Conservation (phyloP, 345 rosid species). For the Durio zibethinus region DNA sequence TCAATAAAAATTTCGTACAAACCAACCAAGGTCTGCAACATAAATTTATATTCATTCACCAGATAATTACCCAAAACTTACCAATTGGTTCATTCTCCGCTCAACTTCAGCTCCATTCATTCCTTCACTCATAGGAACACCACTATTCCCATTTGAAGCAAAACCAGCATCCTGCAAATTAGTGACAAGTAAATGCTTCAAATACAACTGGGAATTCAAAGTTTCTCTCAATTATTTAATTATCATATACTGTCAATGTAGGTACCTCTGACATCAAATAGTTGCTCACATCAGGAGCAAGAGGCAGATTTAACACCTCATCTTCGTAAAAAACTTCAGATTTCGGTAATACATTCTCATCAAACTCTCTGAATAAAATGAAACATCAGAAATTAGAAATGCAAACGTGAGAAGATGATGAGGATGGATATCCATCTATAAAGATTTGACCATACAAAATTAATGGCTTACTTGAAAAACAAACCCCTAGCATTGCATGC, state of each 20-base stretch:
- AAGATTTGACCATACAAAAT: constrained; percentile 11
- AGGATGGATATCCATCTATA: neutral
- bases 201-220: constrained; percentile 8
- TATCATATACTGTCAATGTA: constrained; percentile 11
- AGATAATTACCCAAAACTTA: constrained; percentile 27
- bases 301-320: constrained; percentile 68
- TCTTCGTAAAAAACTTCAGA: constrained; percentile 85
- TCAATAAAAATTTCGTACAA: neutral
- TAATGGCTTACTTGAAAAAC: constrained; percentile 79
- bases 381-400: constrained; percentile 17
- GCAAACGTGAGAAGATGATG: neutral
- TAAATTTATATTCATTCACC: neutral
- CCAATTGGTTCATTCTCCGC: constrained; percentile 55
- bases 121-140: constrained; percentile 66
- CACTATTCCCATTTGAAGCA: constrained; percentile 59
- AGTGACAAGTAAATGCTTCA: constrained; percentile 22
- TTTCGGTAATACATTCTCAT: constrained; percentile 73
- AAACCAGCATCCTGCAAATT: constrained; percentile 63
- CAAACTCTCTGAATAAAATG: constrained; percentile 76
- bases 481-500: constrained; percentile 98
- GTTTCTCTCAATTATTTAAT: neutral
- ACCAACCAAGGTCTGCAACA: neutral
- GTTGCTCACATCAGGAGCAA: constrained; percentile 90
- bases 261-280: constrained; percentile 88
- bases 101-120: constrained; percentile 77